Base-by-base conservation (phyloP, 2,329 filamentous ascomycete species). In the Aspergillus felis region DNA sequence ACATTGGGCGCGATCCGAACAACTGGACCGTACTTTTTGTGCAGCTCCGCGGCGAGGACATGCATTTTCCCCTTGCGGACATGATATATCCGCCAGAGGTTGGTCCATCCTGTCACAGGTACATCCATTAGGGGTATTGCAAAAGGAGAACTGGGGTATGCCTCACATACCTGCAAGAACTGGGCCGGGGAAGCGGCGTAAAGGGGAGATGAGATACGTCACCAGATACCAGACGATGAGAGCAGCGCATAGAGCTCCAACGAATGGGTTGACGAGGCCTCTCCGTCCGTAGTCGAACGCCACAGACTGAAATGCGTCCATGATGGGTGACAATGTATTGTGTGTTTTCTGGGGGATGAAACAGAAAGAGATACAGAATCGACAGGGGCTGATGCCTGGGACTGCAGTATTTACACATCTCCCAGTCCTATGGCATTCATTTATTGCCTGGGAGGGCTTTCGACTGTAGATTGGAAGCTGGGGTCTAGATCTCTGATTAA, bases 1-100 rank as follows among this genome's bases (percentile, higher is more conserved):
- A 73, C 58, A 42, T 75, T 75, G 3, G 77, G 77, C 0, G 69
- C 75, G n/a, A 78, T 71, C 7, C 74, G 74, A 3, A 79, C 74
- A 9, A 76, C 69, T 0, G 76, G 74, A 0, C 77, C 76, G 57
- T 78, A 72, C 57, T 71, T 68, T 6, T 68, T 65, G 56, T 78
- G 76, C 3, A 76, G 65, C 0, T 35, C 32, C 2, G 32, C 7
- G 32, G 32, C 68, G 1, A 65, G 59, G 5, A 68, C 38, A 2
- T 71, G 68, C 46, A 70, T 72, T 1, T 64, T 55, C 2, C 66
- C 66, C 0, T 60, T 57, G 14, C 56, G 53, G 17, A 65, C 65
- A 41, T 71, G 68, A 50, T 64, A 68, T 22, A 76, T 56, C 9
- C 71, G 71, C 74, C 73, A 78, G 4, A 77, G 53, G 14, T 74